These are phyloP conservation scores for Aspergillus fumigatiaffinis DNA, from an alignment of 2,329 filamentous ascomycete species.

Conservation along the genomic window DNA sequence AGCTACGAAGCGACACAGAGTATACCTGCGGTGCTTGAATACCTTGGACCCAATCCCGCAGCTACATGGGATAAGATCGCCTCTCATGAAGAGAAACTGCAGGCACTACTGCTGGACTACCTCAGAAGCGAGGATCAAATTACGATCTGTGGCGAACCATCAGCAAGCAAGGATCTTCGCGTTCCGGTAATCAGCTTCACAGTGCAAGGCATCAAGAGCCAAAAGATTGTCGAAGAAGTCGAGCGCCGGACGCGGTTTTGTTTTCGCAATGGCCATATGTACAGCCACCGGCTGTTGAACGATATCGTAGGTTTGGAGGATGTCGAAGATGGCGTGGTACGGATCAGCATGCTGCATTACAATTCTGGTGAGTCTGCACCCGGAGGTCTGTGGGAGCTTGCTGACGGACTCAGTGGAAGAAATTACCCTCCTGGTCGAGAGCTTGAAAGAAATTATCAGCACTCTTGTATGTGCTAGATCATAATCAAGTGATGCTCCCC, in stretches of 20 bases:
- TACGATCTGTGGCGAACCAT: conserved; percentile 57
- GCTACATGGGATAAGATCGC: conserved; percentile 51
- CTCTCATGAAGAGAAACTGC: conserved; percentile 58
- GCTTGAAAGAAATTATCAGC: conserved; percentile 10
- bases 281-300: conserved; percentile 59
- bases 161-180: conserved; percentile 45
- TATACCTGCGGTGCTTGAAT: conserved; percentile 59
- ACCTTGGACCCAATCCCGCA: conserved; percentile 48
- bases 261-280: conserved; percentile 66
- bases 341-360: conserved; percentile 71
- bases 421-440: conserved; percentile 11
- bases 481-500: not conserved
- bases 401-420: conserved; percentile 11
- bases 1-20: conserved; percentile 67
- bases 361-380: conserved; percentile 56
- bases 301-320: conserved; percentile 56
- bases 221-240: conserved; percentile 58
- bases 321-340: conserved; percentile 60
- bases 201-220: conserved; percentile 54
- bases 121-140: conserved; percentile 51
- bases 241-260: conserved; percentile 58
- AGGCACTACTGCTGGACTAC: conserved; percentile 57
- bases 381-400: not conserved
- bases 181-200: conserved; percentile 66
- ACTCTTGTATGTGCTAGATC: not conserved